phyloP scores from a whole-genome alignment of 2,329 filamentous ascomycete species.

The Hansfordia pulvinata region DNA sequence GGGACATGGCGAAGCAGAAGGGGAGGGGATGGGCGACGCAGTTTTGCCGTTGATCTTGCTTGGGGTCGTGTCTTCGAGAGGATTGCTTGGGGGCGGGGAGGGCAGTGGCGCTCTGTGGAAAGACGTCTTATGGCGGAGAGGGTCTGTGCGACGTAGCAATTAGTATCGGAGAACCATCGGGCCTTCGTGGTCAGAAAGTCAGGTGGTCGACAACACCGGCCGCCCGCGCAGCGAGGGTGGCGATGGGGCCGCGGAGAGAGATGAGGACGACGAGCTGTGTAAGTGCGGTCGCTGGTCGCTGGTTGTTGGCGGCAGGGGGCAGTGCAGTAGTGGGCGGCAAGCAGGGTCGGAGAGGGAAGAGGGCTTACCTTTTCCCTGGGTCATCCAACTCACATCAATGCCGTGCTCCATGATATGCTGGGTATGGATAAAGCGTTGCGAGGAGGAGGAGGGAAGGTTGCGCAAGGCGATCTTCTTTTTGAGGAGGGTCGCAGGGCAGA shows the following conservation, averaged over 20 bases:
- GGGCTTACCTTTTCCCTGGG: slow-evolving; percentile 66
- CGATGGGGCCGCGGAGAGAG: too few species aligned
- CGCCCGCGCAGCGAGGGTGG: background rate
- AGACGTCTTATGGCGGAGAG: too few species aligned
- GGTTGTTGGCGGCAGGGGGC: slow-evolving; percentile 1
- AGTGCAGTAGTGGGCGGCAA: background rate
- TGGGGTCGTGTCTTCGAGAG: slow-evolving; percentile 7
- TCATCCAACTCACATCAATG: slow-evolving; percentile 83
- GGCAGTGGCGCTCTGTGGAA: background rate
- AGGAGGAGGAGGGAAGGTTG: too few species aligned
- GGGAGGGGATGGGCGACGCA: slow-evolving; percentile 6
- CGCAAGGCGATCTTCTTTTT: too few species aligned
- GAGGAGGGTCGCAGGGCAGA: too few species aligned
- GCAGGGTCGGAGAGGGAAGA: background rate
- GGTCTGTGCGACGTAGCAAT: too few species aligned
- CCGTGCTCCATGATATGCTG: slow-evolving; percentile 80
- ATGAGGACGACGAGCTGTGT: too few species aligned
- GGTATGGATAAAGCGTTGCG: too few species aligned
- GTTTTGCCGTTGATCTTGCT: slow-evolving; percentile 13
- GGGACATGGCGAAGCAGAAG: slow-evolving; percentile 7
- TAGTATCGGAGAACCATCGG: too few species aligned
- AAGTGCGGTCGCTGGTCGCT: too few species aligned
- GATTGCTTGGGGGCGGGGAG: slow-evolving; percentile 5
- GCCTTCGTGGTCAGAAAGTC: background rate
- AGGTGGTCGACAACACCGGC: background rate